These are phyloP conservation scores for Iris pallida DNA, from an alignment of 116 monocot species.

Conservation along the genomic window DNA sequence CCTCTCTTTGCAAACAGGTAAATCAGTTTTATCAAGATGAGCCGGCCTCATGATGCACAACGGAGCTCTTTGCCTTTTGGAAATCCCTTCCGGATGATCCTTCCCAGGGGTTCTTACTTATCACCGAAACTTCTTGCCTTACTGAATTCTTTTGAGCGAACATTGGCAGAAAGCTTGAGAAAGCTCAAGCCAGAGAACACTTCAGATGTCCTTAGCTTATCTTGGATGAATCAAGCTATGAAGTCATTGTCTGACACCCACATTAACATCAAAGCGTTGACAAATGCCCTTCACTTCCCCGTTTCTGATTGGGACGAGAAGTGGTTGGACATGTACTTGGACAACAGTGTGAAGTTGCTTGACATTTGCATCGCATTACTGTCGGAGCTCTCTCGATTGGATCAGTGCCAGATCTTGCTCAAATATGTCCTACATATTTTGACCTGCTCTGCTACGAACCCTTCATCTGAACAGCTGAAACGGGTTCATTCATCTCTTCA, in stretches of 20 bases:
- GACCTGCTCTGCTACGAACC: conserved; percentile 8
- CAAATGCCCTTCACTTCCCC: conserved; percentile 73
- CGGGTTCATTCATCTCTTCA: conserved; percentile 39
- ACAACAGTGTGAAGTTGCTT: conserved; percentile 72
- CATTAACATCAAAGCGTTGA: conserved; percentile 42
- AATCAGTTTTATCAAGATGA: conserved; percentile 31
- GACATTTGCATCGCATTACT: conserved; percentile 74
- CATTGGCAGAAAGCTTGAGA: conserved; percentile 45
- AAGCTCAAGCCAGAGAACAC: conserved; percentile 55
- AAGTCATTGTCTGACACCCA: conserved; percentile 42
- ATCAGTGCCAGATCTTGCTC: conserved; percentile 59
- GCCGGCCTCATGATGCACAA: conserved; percentile 56
- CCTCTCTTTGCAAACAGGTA: neutral
- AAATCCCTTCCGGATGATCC: conserved; percentile 51
- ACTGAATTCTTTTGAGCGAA: conserved; percentile 52
- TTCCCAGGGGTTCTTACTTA: conserved; percentile 39
- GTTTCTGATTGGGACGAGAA: conserved; percentile 78
- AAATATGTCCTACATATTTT: conserved; percentile 49
- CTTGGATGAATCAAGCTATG: conserved; percentile 65
- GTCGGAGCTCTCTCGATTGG: conserved; percentile 65
- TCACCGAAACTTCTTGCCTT: conserved; percentile 36
- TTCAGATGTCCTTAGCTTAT: conserved; percentile 42
- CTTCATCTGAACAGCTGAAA: conserved; percentile 32
- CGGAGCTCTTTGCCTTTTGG: conserved; percentile 45
- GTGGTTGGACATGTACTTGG: conserved; percentile 78